These are phyloP conservation scores for Podaxis mareebaensis DNA, from an alignment of 768 basidiomycete species.

Conservation along the genomic window DNA sequence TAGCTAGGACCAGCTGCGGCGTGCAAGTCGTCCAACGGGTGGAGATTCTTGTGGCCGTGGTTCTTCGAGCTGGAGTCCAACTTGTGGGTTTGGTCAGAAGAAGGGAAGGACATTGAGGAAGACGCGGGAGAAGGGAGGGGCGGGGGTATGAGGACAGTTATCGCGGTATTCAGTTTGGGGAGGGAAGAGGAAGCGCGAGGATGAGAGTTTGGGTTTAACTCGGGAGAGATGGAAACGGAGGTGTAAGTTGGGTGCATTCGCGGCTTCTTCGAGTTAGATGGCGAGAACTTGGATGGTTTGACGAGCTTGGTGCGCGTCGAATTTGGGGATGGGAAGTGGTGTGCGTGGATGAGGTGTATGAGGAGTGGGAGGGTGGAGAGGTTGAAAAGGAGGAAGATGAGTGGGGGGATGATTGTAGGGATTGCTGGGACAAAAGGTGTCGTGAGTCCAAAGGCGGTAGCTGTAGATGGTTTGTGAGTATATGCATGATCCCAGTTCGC, in stretches of 20 bases:
- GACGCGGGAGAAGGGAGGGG: constrained; percentile 15
- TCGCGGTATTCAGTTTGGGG: constrained; percentile 10
- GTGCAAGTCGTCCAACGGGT: not conserved
- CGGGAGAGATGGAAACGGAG: not conserved
- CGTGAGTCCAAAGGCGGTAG: not conserved
- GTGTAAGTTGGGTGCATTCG: not conserved
- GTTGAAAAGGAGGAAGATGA: constrained; percentile 11
- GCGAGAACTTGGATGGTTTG: constrained; percentile 2
- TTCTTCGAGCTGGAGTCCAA: not conserved
- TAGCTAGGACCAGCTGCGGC: not conserved
- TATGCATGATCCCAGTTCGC: not conserved
- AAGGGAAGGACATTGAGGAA: constrained; percentile 10
- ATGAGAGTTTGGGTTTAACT: not conserved
- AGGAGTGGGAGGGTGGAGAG: constrained; percentile 12
- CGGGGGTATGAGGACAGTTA: constrained; percentile 6
- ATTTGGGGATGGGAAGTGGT: not conserved
- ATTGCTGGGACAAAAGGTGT: constrained; percentile 3
- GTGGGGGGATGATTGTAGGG: constrained; percentile 5
- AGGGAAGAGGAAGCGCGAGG: not conserved
- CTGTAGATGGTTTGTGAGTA: not conserved
- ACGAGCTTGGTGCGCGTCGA: not conserved
- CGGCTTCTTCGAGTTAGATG: too few relatives aligned
- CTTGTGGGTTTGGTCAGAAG: constrained; percentile 9
- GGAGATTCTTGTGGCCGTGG: not conserved
- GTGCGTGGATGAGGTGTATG: not conserved